Base-by-base conservation (phyloP, 768 basidiomycete genomes). In the Suillus variegatus region DNA sequence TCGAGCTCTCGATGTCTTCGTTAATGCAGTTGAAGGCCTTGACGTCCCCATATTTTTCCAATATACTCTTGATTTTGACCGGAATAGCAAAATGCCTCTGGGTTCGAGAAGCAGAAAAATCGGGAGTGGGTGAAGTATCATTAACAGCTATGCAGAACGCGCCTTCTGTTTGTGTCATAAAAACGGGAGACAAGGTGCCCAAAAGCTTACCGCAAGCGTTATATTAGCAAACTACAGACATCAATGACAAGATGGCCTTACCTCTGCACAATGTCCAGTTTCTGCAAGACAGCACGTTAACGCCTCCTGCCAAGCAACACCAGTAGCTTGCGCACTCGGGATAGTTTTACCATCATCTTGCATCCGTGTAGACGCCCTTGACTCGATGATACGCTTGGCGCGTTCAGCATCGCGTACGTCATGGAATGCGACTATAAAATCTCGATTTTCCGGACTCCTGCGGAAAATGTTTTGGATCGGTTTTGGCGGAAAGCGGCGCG, bases 401-500 rank as follows among this genome's bases (percentile, higher is more conserved):
- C 78, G 79, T 47, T 78, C 78, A 3, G 88, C 84, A 58, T 87
- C 78, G 60, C 88, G 82, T 52, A 83, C 73, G 68, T 91, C 88
- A 74, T 82, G 85, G 68, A 90, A 90, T 8, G 87, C 84, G 66
- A 89, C 79, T 54, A 90, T 76, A 51, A 85, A 76, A 8, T 88
- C 88, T 44, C 84, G 78, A 12, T 80, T 79, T 58, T 79, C 77
- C 60, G 84, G 84, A 66, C 82, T 82, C 41, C 82, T 82, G 43
- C 82, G 81, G 67, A 85, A 85, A 60, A 90, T 82, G 10, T 86
- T 86, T 71, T 88, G 86, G 64, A 90, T 82, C 57, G 74, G 73
- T 43, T 73, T 72, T 20, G 67, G 63, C 7, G 69, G 16, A 65
- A 57, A 51, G 20, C 60, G 35, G 22, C 25, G 56, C 35, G 38